These are phyloP conservation scores for Andrographis paniculata DNA, from an alignment of 305 asterid species.

Conservation along the genomic window DNA sequence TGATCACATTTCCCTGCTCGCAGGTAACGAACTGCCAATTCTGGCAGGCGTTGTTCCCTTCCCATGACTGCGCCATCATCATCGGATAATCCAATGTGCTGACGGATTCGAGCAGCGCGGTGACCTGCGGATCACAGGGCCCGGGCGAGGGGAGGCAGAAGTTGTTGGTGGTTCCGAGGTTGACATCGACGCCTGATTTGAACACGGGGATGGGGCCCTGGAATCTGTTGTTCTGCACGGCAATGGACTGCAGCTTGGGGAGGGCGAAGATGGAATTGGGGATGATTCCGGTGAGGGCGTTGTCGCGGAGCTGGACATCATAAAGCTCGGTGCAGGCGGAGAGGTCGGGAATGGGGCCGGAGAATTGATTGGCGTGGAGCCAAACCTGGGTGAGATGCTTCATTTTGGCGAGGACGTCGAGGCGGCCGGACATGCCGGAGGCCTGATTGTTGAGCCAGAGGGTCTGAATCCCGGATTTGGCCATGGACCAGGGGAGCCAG, in stretches of 20 bases:
- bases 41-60: slow-evolving; percentile 60
- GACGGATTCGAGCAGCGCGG: slow-evolving; percentile 42
- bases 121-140: slow-evolving; percentile 68
- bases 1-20: slow-evolving; percentile 41
- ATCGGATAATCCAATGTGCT: slow-evolving; percentile 47
- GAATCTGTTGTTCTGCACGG: slow-evolving; percentile 55
- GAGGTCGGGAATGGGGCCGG: slow-evolving; percentile 77
- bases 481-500: slow-evolving; percentile 44
- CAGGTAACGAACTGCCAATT: slow-evolving; percentile 55
- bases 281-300: slow-evolving; percentile 55
- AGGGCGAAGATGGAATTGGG: slow-evolving; percentile 50
- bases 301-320: slow-evolving; percentile 62
- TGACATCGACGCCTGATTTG: slow-evolving; percentile 26
- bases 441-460: slow-evolving; percentile 64
- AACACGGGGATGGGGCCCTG: slow-evolving; percentile 78
- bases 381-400: slow-evolving; percentile 32
- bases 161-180: slow-evolving; percentile 40
- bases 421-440: slow-evolving; percentile 44
- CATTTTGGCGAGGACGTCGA: slow-evolving; percentile 53
- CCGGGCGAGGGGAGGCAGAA: slow-evolving; percentile 60
- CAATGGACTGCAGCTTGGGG: slow-evolving; percentile 34
- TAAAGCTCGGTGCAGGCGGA: slow-evolving; percentile 34
- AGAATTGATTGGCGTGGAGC: slow-evolving; percentile 57
- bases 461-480: slow-evolving; percentile 40
- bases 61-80: slow-evolving; percentile 55